Evolutionary conservation across 2,329 filamentous ascomycete genomes (phyloP), one percentile per base, ranked within the genome.

Genomic region (Alternaria viburni): DNA sequence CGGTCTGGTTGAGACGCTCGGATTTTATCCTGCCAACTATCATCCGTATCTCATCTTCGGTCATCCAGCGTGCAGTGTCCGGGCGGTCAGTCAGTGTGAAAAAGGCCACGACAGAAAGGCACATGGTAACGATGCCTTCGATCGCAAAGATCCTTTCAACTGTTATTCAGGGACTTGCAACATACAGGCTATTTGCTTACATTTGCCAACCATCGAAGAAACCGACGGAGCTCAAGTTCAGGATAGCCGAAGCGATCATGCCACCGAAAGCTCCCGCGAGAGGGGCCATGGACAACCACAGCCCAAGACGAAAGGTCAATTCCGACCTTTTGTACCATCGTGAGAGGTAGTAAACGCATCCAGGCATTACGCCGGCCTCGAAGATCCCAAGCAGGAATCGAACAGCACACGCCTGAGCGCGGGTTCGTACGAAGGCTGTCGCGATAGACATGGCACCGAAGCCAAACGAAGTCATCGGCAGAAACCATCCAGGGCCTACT

Each of bases 291-390:
- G 90, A 86, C 60, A 91, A 86, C 75, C 90, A 91, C 1, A 91
- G 79, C 0, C 87, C 86, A 2, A 91, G 80, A 0, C 89, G 84
- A 72, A 91, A 91, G 0, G 87, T 84, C 10, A 92, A 79, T 75
- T 92, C 90, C 57, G 84, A 84, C 32, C 87, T 83, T n/a, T 88
- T 83, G 69, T 91, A 92, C 90, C 90, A 92, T 57, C 89, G 82
- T 0, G 86, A 89, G 4, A 91, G 80, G 69, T 91, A 92, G 77
- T 92, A 92, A 0, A 89, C 88, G 43, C 90, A 90, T 0, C 90
- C 90, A 0, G 90, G 90, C 60, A 92, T 79, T 83, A 92, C 86
- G 10, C 90, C 90, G 0, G 90, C 87, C 76, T 93, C 90, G 59
- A 91, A 91, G 8, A 89, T 77, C 5, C 79, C 80, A 0, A 91